Conservation (phyloP, 805 yeast species). For the Nakazawaea populi region DNA sequence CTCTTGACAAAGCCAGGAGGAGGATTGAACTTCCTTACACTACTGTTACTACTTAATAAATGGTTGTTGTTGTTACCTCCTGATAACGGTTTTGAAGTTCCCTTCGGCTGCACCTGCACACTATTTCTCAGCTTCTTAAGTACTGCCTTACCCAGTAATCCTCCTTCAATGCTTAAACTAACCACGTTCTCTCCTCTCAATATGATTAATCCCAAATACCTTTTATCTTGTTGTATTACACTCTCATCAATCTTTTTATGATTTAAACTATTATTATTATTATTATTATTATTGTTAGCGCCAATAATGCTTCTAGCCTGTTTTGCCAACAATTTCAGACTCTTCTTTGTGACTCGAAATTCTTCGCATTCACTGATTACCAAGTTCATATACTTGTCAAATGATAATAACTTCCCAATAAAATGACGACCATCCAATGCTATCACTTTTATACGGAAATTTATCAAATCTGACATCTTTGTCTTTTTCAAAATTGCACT, state of each 20-base stretch:
- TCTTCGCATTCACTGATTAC: conserved; percentile 85
- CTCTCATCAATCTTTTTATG: conserved; percentile 17
- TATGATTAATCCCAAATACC: conserved; percentile 75
- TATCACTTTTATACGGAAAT: conserved; percentile 66
- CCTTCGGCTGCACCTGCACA: conserved; percentile 17
- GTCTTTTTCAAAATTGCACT: conserved; percentile 25
- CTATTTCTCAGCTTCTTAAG: conserved; percentile 11
- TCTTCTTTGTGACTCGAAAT: conserved; percentile 64
- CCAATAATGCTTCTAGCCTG: neutral
- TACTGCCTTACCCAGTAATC: conserved; percentile 23
- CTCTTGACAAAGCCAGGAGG: conserved; percentile 11
- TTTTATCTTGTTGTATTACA: conserved; percentile 52
- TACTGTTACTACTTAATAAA: conserved; percentile 1
- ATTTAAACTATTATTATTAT: too few relatives aligned
- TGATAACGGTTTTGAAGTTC: conserved; percentile 22
- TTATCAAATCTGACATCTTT: conserved; percentile 58
- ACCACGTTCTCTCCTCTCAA: conserved; percentile 86
- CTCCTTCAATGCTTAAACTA: conserved; percentile 57
- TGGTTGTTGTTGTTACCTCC: neutral
- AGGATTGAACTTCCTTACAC: conserved; percentile 6
- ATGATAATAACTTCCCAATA: conserved; percentile 78
- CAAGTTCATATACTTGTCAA: conserved; percentile 84
- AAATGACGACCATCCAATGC: conserved; percentile 75
- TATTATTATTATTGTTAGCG: neutral
- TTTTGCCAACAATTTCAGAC: conserved; percentile 32